A percentile compares a stretch with the other conserved stretches of the same genome.
Conservation (phyloP, 805 yeast species). For the Saccharomycopsis babjevae region DNA sequence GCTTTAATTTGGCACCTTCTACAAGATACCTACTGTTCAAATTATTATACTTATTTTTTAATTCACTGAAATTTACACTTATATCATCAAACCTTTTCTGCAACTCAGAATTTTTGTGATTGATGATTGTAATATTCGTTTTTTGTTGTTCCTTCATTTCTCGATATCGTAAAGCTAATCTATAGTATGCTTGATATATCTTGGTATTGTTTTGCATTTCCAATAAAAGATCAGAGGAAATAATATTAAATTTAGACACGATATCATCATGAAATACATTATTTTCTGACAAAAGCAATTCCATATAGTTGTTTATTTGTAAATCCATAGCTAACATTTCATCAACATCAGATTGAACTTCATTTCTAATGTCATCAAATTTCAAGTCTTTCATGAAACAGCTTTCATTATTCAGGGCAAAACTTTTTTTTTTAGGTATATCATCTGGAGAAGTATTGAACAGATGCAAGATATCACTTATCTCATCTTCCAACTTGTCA, state of each 20-base stretch:
- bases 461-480: constrained; percentile 6
- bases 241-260: neutral
- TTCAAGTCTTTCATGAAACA: too few relatives aligned
- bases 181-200: constrained; percentile 16
- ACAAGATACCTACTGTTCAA: neutral
- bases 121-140: neutral
- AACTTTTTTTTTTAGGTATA: neutral
- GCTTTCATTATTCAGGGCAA: neutral
- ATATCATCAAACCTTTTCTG: neutral
- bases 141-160: neutral
- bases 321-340: neutral
- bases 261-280: neutral
- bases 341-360: neutral
- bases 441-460: neutral
- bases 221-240: constrained; percentile 10
- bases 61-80: neutral
- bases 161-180: constrained; percentile 11
- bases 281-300: neutral
- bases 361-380: neutral
- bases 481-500: constrained; percentile 7
- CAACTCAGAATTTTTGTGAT: neutral
- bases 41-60: neutral
- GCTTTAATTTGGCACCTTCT: neutral
- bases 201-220: constrained; percentile 11
- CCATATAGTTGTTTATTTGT: neutral